phyloP scores from a whole-genome alignment of 208 protist genomes.

The Wallacemonas sp. region DNA sequence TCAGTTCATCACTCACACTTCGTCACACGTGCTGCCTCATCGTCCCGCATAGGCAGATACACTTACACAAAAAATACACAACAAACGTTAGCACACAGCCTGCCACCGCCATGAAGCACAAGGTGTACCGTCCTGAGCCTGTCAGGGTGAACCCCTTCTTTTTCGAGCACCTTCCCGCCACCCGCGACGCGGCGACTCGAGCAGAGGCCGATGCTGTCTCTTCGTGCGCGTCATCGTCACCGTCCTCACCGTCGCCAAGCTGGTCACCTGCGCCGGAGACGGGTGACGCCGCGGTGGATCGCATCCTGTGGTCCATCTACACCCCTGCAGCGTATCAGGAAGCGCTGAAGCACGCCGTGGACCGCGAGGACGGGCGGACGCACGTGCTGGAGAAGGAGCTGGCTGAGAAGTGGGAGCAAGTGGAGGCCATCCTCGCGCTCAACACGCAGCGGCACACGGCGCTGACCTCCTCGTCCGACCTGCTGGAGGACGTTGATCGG shows the following conservation, averaged over 20 bases:
- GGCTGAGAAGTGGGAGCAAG: slow-evolving; percentile 47
- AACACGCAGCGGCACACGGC: slow-evolving; percentile 44
- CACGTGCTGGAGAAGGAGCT: slow-evolving; percentile 37
- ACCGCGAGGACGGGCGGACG: slow-evolving; percentile 29
- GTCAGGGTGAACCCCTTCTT: slow-evolving; percentile 52
- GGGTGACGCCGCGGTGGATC: slow-evolving; percentile 13
- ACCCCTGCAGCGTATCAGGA: slow-evolving; percentile 32
- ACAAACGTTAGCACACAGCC: slow-evolving; percentile 17
- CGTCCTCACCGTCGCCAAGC: background rate
- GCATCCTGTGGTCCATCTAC: slow-evolving; percentile 36
- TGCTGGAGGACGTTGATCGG: slow-evolving; percentile 27
- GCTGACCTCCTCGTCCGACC: slow-evolving; percentile 23
- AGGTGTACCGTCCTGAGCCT: slow-evolving; percentile 34
- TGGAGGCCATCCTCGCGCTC: slow-evolving; percentile 51
- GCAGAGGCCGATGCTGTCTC: background rate
- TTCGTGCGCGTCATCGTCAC: background rate
- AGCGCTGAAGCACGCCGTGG: slow-evolving; percentile 10
- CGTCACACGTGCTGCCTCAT: no score
- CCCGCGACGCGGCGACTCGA: background rate
- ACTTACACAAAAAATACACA: no score
- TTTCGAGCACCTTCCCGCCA: slow-evolving; percentile 50
- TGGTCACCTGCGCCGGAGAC: slow-evolving; percentile 20
- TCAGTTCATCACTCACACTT: no score
- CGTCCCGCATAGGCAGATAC: background rate
- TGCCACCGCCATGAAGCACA: slow-evolving; percentile 25